Conservation (phyloP, 192 early-diverging fungal genomes). For the Lobosporangium transversale region DNA sequence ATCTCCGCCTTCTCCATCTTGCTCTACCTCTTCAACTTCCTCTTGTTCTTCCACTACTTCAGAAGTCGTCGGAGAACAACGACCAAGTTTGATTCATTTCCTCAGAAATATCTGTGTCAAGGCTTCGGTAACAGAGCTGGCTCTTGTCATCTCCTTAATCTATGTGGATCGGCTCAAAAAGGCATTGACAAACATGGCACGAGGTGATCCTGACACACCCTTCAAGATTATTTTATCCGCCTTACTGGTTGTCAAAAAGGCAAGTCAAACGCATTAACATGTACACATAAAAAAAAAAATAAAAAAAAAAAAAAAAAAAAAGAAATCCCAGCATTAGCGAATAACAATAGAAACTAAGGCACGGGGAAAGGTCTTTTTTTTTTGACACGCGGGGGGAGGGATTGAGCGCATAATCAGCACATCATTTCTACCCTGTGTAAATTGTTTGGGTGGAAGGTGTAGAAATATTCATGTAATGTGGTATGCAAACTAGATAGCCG, state of each 20-base stretch:
- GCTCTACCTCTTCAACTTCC: not conserved
- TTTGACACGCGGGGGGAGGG: no score
- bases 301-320: not conserved
- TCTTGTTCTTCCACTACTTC: not conserved
- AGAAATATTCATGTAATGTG: no score
- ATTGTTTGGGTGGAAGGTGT: no score
- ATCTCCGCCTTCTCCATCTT: not conserved
- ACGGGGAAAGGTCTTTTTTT: no score
- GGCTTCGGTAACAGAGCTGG: constrained; percentile 45
- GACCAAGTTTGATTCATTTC: constrained; percentile 30
- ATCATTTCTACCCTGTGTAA: no score
- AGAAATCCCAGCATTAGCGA: not conserved
- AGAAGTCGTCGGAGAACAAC: not conserved
- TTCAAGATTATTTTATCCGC: constrained; percentile 78
- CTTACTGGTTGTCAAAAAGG: constrained; percentile 75
- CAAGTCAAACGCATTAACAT: constrained; percentile 10
- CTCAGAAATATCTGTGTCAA: constrained; percentile 35
- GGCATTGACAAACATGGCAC: constrained; percentile 67
- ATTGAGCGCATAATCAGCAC: no score
- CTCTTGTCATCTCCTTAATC: constrained; percentile 70
- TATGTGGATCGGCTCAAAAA: constrained; percentile 77
- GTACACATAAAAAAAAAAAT: not conserved
- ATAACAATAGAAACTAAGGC: not conserved
- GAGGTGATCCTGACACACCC: constrained; percentile 76
- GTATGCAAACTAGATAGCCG: no score